A percentile compares a stretch with the other conserved stretches of the same genome.
Conservation (phyloP, 441 rosid genomes). For the California macrophylla region DNA sequence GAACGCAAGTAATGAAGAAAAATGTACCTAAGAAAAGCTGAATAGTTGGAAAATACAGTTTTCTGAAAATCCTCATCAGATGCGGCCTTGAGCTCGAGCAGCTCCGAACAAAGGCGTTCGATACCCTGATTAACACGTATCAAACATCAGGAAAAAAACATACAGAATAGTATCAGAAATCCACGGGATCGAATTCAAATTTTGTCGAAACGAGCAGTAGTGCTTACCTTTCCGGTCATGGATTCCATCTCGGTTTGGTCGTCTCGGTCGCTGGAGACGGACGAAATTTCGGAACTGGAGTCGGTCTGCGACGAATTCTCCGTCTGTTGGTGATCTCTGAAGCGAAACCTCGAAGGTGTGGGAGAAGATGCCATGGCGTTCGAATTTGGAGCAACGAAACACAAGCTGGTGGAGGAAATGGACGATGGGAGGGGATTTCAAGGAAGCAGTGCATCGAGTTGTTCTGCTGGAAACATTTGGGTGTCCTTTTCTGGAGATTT, state of each 20-base stretch:
- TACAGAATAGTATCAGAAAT: background rate
- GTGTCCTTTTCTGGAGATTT: too few species aligned
- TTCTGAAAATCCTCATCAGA: conserved; percentile 54
- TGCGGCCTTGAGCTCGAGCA: conserved; percentile 45
- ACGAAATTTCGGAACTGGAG: conserved; percentile 29
- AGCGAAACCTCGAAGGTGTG: conserved; percentile 32
- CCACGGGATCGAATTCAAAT: too few species aligned
- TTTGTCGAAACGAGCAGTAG: background rate
- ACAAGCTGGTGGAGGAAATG: too few species aligned
- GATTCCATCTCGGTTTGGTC: conserved; percentile 39
- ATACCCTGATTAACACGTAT: conserved; percentile 16
- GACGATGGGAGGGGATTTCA: too few species aligned
- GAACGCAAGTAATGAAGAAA: too few species aligned
- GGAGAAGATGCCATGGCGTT: conserved; percentile 34
- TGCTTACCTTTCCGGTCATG: conserved; percentile 46
- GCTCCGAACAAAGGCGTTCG: conserved; percentile 40
- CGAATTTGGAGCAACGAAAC: background rate
- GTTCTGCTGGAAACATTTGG: too few species aligned
- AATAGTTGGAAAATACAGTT: conserved; percentile 35
- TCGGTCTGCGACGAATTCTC: conserved; percentile 27
- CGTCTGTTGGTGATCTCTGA: conserved; percentile 36
- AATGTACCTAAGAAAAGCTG: conserved; percentile 41
- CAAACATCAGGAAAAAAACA: background rate
- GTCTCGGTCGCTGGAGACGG: conserved; percentile 26
- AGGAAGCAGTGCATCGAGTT: too few species aligned